phyloP scores from a whole-genome alignment of 176 grass and related monocot genomes.

The Luzula sylvatica region DNA sequence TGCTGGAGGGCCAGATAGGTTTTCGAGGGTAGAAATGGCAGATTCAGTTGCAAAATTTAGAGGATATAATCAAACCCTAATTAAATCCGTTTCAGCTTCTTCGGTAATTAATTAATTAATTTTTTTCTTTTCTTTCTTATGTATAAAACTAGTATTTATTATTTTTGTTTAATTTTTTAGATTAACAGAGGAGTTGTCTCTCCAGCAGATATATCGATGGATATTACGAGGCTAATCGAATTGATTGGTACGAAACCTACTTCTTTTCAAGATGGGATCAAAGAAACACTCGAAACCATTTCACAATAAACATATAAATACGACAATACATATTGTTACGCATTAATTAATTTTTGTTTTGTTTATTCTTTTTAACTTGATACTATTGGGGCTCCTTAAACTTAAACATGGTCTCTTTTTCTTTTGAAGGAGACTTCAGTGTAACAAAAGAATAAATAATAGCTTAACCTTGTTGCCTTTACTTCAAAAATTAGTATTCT shows the following conservation, averaged over 20 bases:
- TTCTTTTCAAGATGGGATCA: slow-evolving; percentile 70
- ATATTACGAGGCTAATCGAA: slow-evolving; percentile 64
- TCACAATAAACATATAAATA: slow-evolving; percentile 24
- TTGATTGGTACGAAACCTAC: slow-evolving; percentile 45
- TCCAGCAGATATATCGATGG: slow-evolving; percentile 92
- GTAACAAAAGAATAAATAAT: too few relatives aligned
- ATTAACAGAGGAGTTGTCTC: slow-evolving; percentile 70
- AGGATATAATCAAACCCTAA: slow-evolving; percentile 46
- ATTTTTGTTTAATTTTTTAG: slow-evolving; percentile 25
- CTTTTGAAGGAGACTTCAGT: too few relatives aligned
- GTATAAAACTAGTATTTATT: not conserved
- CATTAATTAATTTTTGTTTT: too few relatives aligned
- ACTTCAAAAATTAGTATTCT: too few relatives aligned
- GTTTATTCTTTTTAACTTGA: too few relatives aligned
- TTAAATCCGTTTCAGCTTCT: slow-evolving; percentile 77
- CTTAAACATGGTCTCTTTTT: too few relatives aligned
- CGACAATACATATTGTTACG: too few relatives aligned
- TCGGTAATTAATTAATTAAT: too few relatives aligned
- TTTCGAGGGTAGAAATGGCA: slow-evolving; percentile 92
- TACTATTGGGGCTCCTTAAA: too few relatives aligned
- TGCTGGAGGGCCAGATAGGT: slow-evolving; percentile 66
- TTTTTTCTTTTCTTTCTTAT: not conserved
- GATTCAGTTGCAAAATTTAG: slow-evolving; percentile 61
- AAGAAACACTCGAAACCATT: slow-evolving; percentile 47
- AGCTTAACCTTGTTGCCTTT: too few relatives aligned